Evolutionary conservation across 1,284 basidiomycete genomes (phyloP).

Genomic region (Microbotryum lychnidis-dioicae): DNA sequence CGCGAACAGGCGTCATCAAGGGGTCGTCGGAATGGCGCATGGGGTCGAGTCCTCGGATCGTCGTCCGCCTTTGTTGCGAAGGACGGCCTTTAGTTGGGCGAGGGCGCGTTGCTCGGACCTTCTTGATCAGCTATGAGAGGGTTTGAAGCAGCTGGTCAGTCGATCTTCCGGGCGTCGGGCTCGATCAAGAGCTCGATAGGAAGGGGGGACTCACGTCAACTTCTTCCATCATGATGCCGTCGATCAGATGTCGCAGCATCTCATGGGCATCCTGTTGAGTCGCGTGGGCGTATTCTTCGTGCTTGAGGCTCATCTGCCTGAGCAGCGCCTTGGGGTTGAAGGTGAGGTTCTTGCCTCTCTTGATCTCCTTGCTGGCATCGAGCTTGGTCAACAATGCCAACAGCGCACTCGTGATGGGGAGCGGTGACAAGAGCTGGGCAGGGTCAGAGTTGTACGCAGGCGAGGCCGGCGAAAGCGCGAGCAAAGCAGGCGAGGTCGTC

Average conservation of each 20-base stretch:
- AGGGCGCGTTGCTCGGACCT: constrained; percentile 51
- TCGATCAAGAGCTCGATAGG: not conserved
- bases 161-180: not conserved
- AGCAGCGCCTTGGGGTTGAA: constrained; percentile 49
- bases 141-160: not conserved
- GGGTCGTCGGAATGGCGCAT: not conserved
- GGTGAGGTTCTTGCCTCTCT: constrained; percentile 8
- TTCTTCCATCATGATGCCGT: constrained; percentile 93
- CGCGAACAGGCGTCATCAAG: not conserved
- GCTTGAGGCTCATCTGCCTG: constrained; percentile 64
- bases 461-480: constrained; percentile 25
- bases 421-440: constrained; percentile 31
- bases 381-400: constrained; percentile 25
- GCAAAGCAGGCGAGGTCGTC: constrained; percentile 30
- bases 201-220: constrained; percentile 58
- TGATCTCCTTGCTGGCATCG: constrained; percentile 6
- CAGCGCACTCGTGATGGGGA: constrained; percentile 31
- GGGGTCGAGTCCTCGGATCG: not conserved
- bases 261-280: constrained; percentile 90
- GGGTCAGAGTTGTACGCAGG: constrained; percentile 22
- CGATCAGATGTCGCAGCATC: constrained; percentile 75
- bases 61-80: not conserved
- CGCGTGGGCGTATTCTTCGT: constrained; percentile 80
- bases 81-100: not conserved
- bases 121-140: constrained; percentile 59